Conservation (phyloP, 306 rosid species). For the Inga oerstediana region DNA sequence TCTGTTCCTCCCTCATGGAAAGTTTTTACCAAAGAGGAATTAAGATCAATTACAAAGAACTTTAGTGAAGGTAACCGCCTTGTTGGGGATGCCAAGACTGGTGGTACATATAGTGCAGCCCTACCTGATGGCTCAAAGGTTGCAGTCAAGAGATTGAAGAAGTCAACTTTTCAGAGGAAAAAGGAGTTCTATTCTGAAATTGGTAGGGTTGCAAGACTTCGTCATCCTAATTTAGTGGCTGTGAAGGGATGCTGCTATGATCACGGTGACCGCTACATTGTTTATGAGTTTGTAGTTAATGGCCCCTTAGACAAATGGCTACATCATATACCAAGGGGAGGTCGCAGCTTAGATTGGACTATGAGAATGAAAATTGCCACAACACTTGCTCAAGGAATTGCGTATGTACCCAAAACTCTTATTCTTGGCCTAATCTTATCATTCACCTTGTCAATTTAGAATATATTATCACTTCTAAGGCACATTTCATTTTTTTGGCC, state of each 20-base stretch:
- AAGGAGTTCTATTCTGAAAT: conserved; percentile 93
- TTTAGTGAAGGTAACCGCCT: conserved; percentile 98
- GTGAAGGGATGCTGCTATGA: conserved; percentile 97
- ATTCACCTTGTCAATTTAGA: conserved; percentile 14
- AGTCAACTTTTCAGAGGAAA: conserved; percentile 90
- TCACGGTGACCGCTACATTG: conserved; percentile 97
- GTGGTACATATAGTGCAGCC: conserved; percentile 90
- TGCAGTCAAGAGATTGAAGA: conserved; percentile 91
- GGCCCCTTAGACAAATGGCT: conserved; percentile 98
- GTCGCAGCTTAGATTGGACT: conserved; percentile 93
- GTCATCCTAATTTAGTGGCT: conserved; percentile 89
- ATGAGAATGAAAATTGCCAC: conserved; percentile 94
- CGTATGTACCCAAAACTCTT: conserved; percentile 61
- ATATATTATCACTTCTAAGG: background rate
- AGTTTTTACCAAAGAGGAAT: conserved; percentile 90
- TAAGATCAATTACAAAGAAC: conserved; percentile 85
- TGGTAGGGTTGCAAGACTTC: conserved; percentile 94
- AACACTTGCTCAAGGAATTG: conserved; percentile 96
- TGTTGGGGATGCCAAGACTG: conserved; percentile 89
- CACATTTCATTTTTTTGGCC: background rate
- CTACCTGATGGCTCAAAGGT: conserved; percentile 90
- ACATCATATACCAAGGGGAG: conserved; percentile 95
- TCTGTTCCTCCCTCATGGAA: conserved; percentile 84
- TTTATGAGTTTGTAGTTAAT: conserved; percentile 86
- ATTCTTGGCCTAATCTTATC: conserved; percentile 3